These are phyloP conservation scores for Cytospora piceae DNA, from an alignment of 2,329 filamentous ascomycete genomes.

Conservation along the genomic window DNA sequence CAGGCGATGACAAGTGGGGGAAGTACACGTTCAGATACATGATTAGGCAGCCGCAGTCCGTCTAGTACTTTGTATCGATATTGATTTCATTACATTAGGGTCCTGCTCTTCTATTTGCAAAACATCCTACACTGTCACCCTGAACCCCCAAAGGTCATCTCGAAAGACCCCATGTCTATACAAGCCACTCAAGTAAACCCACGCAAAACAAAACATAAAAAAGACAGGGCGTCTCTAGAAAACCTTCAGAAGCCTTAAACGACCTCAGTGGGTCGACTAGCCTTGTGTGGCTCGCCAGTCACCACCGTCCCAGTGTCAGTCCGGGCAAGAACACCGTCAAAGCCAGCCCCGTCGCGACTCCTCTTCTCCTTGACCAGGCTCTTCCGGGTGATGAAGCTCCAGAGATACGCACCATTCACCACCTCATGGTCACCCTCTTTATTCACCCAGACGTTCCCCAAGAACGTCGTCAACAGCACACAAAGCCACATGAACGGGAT, in stretches of 20 bases:
- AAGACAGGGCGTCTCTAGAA: not conserved
- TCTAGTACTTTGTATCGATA: not conserved
- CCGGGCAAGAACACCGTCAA: not conserved
- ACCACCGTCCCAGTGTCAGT: slow-evolving; percentile 7
- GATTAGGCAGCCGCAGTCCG: slow-evolving; percentile 29
- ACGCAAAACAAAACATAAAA: not conserved
- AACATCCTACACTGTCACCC: not conserved
- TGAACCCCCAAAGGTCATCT: not conserved
- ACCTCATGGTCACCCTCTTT: slow-evolving; percentile 36
- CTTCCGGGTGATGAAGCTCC: slow-evolving; percentile 31
- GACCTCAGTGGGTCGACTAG: not conserved
- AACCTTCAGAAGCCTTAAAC: not conserved
- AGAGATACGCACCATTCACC: slow-evolving; percentile 33
- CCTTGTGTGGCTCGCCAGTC: not conserved
- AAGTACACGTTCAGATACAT: slow-evolving; percentile 42
- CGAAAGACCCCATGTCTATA: too few relatives aligned
- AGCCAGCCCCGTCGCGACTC: slow-evolving; percentile 22
- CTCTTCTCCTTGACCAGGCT: slow-evolving; percentile 31
- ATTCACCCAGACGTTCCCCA: slow-evolving; percentile 42
- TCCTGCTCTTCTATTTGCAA: not conserved
- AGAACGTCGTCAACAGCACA: slow-evolving; percentile 35
- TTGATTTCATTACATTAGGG: not conserved
- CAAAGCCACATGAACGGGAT: slow-evolving; percentile 58
- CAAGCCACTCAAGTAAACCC: not conserved
- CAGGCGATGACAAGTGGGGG: slow-evolving; percentile 38